phyloP scores from a whole-genome alignment of 2,329 filamentous ascomycete species.

The Fusarium verticillioides region DNA sequence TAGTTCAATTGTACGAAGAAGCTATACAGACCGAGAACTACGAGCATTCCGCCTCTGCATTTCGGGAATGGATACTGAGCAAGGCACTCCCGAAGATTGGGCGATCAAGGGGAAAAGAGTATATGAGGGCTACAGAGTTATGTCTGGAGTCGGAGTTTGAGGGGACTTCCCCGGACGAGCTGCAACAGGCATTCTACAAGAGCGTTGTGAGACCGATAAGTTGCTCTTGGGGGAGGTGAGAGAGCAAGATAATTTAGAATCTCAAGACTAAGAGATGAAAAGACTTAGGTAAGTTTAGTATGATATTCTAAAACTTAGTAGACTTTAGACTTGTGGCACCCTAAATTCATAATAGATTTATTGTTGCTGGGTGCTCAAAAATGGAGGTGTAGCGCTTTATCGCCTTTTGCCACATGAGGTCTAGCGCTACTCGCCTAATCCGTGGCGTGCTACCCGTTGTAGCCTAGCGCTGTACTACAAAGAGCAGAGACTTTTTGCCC shows the following conservation, averaged over 20 bases:
- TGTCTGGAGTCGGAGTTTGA: background rate
- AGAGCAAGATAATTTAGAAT: background rate
- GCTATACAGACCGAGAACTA: rapidly evolving
- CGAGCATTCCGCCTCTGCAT: background rate
- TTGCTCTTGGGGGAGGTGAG: background rate
- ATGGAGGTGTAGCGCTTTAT: background rate
- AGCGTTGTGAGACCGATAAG: background rate
- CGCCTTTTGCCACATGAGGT: rapidly evolving
- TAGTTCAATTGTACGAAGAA: background rate
- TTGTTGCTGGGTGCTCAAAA: background rate
- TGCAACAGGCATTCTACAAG: background rate
- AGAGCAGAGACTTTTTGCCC: constrained; percentile 26
- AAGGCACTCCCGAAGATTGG: background rate
- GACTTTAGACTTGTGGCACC: background rate
- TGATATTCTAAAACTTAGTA: background rate
- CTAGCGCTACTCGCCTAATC: background rate
- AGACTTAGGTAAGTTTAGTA: rapidly evolving
- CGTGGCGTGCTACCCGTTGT: background rate
- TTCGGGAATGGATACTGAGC: background rate
- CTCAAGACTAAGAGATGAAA: rapidly evolving
- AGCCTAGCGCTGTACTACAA: constrained; percentile 6
- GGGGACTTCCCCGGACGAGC: rapidly evolving
- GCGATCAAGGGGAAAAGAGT: background rate
- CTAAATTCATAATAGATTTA: background rate
- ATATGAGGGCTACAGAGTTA: background rate